Evolutionary conservation across 495 filamentous ascomycete species (phyloP).

Genomic region (Penicillium malachiteum): DNA sequence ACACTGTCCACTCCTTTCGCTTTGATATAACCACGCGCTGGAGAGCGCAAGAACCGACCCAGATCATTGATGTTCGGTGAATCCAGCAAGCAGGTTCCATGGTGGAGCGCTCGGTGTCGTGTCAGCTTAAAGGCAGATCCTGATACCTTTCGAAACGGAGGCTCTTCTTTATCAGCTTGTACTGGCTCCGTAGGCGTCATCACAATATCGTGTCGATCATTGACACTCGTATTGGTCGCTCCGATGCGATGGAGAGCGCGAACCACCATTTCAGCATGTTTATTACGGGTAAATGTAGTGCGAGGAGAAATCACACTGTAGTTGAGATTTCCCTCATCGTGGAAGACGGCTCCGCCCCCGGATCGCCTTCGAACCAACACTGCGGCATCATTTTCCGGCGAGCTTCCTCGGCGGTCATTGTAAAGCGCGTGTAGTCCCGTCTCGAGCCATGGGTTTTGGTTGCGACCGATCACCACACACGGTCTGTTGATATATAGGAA

Average conservation of each 20-base stretch:
- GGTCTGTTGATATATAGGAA: constrained; percentile 87
- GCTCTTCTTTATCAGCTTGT: constrained; percentile 17
- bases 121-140: constrained; percentile 94
- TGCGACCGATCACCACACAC: constrained; percentile 86
- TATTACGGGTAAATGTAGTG: constrained; percentile 71
- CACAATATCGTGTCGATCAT: constrained; percentile 92
- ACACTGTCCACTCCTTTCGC: constrained; percentile 93
- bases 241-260: constrained; percentile 60
- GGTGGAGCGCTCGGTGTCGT: constrained; percentile 73
- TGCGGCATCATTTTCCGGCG: constrained; percentile 27
- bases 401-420: constrained; percentile 27
- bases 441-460: constrained; percentile 97
- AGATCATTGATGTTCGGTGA: constrained; percentile 69
- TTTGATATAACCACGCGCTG: constrained; percentile 69
- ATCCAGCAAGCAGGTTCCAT: constrained; percentile 82
- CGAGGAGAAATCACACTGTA: constrained; percentile 86
- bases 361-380: constrained; percentile 77
- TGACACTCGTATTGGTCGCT: constrained; percentile 62
- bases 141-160: constrained; percentile 71
- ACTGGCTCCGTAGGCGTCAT: constrained; percentile 37
- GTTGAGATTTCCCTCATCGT: constrained; percentile 90
- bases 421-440: constrained; percentile 66
- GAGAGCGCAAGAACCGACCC: constrained; percentile 64
- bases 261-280: constrained; percentile 88
- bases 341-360: constrained; percentile 91